Evolutionary conservation across 257 asterid genomes (phyloP).

Genomic region (Handroanthus guayacan): DNA sequence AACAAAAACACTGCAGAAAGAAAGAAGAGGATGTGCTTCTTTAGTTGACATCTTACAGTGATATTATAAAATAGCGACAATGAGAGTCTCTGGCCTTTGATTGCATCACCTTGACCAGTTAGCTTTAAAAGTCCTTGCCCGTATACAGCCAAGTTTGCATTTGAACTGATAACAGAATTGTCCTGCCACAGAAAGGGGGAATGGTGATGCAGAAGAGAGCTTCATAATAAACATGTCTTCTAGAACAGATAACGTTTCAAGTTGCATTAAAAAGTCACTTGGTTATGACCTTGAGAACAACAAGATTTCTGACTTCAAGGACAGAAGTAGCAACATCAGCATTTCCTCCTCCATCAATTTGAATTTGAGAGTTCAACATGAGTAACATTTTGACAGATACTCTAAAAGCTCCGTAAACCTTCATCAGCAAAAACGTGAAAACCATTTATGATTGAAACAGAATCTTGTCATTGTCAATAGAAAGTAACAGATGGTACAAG

Average conservation of each 20-base stretch:
- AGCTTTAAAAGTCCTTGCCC: constrained; percentile 88
- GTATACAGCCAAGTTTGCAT: constrained; percentile 83
- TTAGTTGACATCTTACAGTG: constrained; percentile 66
- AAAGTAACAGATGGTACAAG: constrained; percentile 6
- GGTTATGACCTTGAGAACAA: constrained; percentile 80
- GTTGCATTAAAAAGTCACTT: constrained; percentile 22
- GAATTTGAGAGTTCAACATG: constrained; percentile 89
- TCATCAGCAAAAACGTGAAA: constrained; percentile 32
- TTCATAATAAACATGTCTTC: constrained; percentile 16
- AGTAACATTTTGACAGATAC: constrained; percentile 94
- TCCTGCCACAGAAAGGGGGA: constrained; percentile 60
- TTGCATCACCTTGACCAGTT: constrained; percentile 91
- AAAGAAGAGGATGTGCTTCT: constrained; percentile 24
- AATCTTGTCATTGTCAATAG: constrained; percentile 11
- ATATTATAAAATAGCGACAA: constrained; percentile 87
- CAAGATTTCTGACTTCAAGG: constrained; percentile 97
- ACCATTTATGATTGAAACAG: constrained; percentile 17
- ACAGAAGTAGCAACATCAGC: constrained; percentile 80
- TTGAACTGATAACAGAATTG: constrained; percentile 84
- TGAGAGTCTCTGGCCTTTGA: constrained; percentile 90
- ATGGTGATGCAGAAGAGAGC: constrained; percentile 24
- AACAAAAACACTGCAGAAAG: constrained; percentile 24
- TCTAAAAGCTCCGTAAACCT: constrained; percentile 96
- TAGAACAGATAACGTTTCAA: constrained; percentile 24
- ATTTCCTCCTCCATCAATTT: constrained; percentile 86